phyloP scores from a whole-genome alignment of 1,139 yeast genomes.

The Hanseniaspora gamundiae region DNA sequence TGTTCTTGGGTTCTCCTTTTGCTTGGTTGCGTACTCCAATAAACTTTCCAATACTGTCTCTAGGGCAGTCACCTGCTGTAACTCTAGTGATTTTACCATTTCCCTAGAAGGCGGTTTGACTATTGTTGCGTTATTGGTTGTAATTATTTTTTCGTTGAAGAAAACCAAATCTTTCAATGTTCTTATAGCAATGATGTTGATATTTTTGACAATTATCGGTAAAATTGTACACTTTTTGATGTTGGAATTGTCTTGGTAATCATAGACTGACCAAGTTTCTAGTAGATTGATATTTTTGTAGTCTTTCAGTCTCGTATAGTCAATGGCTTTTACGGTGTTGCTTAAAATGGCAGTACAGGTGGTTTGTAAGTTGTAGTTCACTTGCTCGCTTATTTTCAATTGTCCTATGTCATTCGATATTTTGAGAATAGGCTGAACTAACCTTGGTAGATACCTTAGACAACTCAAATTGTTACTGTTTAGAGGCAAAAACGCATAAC shows the following conservation, averaged over 20 bases:
- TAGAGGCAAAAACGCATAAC: conserved; percentile 49
- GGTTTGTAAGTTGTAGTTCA: conserved; percentile 28
- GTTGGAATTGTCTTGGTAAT: conserved; percentile 5
- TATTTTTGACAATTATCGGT: conserved; percentile 32
- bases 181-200: conserved; percentile 30
- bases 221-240: conserved; percentile 30
- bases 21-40: conserved; percentile 32
- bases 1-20: conserved; percentile 27
- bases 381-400: conserved; percentile 29
- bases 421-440: conserved; percentile 29
- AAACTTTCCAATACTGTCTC: conserved; percentile 38
- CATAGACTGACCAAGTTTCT: conserved; percentile 32
- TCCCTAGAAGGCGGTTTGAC: conserved; percentile 34
- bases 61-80: conserved; percentile 39
- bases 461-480: conserved; percentile 48
- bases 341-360: conserved; percentile 29
- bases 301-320: conserved; percentile 40
- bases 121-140: conserved; percentile 27
- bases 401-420: conserved; percentile 34
- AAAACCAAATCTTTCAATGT: conserved; percentile 26
- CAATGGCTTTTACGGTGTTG: conserved; percentile 34
- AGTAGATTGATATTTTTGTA: conserved; percentile 31
- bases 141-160: conserved; percentile 27
- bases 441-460: conserved; percentile 33
- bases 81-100: conserved; percentile 32